Conservation (phyloP, 495 filamentous ascomycete genomes). For the Jackrogersella minutella region DNA sequence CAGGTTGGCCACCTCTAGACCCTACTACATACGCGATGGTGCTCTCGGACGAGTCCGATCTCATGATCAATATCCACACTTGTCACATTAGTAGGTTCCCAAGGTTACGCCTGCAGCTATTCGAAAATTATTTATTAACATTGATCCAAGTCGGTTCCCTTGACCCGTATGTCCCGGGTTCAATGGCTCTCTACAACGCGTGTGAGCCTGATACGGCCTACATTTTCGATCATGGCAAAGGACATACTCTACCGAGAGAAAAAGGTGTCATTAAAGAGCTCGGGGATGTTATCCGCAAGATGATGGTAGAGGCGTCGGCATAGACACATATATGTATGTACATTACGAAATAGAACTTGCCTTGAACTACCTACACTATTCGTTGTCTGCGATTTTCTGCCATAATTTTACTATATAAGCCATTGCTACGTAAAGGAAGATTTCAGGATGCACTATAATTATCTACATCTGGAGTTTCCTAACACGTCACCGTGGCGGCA, state of each 20-base stretch:
- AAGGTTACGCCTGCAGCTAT: not conserved
- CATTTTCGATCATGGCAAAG: conserved; percentile 67
- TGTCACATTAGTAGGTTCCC: conserved; percentile 62
- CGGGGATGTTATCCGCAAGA: conserved; percentile 54
- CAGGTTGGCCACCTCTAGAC: conserved; percentile 65
- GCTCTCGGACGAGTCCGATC: conserved; percentile 61
- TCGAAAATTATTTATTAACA: conserved; percentile 24
- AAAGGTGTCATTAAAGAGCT: conserved; percentile 60
- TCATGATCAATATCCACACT: conserved; percentile 62
- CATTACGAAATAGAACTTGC: conserved; percentile 31
- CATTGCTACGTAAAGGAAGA: conserved; percentile 1
- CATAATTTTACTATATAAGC: conserved; percentile 14
- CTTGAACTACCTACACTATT: too few relatives aligned
- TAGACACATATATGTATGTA: conserved; percentile 13
- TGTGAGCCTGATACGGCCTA: conserved; percentile 64
- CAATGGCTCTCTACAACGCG: conserved; percentile 65
- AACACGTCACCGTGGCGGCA: not conserved
- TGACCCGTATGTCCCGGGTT: conserved; percentile 64
- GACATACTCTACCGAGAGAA: conserved; percentile 63
- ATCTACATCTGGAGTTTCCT: not conserved
- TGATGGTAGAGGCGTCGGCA: conserved; percentile 41
- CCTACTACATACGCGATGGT: conserved; percentile 55
- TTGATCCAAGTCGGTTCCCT: conserved; percentile 56
- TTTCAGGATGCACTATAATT: conserved; percentile 21
- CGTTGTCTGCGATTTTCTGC: not conserved